Evolutionary conservation across 192 early-diverging fungal genomes (phyloP).

Genomic region (Entrophospora sp.): DNA sequence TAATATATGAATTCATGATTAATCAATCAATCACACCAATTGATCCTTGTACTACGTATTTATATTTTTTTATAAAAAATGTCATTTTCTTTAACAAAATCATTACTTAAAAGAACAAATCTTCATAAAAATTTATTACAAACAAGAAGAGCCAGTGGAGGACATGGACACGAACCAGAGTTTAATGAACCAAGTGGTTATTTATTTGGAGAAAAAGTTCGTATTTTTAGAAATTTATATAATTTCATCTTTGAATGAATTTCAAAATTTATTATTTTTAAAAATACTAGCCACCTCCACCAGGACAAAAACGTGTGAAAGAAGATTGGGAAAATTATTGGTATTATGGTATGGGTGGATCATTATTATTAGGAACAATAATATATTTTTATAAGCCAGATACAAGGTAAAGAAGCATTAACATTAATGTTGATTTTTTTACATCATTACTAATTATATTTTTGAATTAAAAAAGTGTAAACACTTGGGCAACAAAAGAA

Average conservation of each 20-base stretch:
- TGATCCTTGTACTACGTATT: too few species aligned
- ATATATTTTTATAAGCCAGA: constrained; percentile 69
- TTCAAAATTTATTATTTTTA: neutral
- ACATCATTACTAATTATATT: neutral
- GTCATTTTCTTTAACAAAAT: neutral
- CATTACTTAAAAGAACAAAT: neutral
- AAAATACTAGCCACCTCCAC: constrained; percentile 31
- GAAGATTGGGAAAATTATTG: constrained; percentile 69
- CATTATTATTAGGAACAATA: constrained; percentile 42
- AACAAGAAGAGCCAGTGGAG: neutral
- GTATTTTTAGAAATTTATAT: neutral
- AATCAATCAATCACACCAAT: too few species aligned
- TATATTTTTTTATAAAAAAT: neutral
- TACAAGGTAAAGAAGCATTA: constrained; percentile 47
- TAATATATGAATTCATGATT: too few species aligned
- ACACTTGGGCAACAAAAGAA: constrained; percentile 67
- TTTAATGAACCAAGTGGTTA: constrained; percentile 70
- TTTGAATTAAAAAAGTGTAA: constrained; percentile 39
- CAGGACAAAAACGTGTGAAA: constrained; percentile 58
- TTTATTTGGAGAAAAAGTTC: constrained; percentile 69
- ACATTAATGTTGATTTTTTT: neutral
- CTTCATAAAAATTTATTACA: neutral
- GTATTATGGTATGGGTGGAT: constrained; percentile 52
- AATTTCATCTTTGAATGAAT: neutral
- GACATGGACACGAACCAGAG: constrained; percentile 29